Base-by-base conservation (phyloP, 345 rosid species). In the Carallia pectinifolia region DNA sequence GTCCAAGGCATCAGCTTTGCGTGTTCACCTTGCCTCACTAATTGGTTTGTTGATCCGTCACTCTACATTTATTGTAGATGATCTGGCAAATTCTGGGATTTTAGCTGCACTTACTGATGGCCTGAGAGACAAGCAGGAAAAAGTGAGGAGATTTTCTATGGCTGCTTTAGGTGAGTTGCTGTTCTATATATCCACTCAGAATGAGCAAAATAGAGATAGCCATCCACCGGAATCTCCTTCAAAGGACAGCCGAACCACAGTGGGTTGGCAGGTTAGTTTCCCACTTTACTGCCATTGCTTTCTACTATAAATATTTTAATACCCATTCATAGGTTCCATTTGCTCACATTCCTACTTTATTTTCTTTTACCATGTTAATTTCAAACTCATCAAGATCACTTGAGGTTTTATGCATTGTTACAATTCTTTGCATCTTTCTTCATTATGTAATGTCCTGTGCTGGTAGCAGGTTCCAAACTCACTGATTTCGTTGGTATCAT, bases 101-200 rank as follows among this genome's bases (percentile, higher is more conserved):
- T 66, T 95, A 62, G 93, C 88, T 70, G 87, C 97, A 61, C 91
- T 95, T 65, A 85, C 92, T 38, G 92, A 87, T 82, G 96, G 96
- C 79, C 94, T 95, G 8, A 85, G 97, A 69, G 96, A 90, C 85
- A 86, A 82, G 80, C 97, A 92, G 79, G 99, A 95, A 76, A 95
- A 92, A 79, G 92, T 92, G 56, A 85, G 99, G 79, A 83, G 98
- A 78, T 92, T 95, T 73, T 90, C 90, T 19, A 90, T 95, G 99
- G 99, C 97, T 53, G 97, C 99, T 80, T 80, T 95, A 75, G 99
- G 99, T 61, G 99, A 95, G 81, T 74, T 95, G 85, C 78, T 95
- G 68, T 95, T 92, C 83, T 95, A 95, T 77, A 85, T 95, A 70
- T 92, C 99, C 77, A 90, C 99, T 19, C 99, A 89, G 80, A 92